Base-by-base conservation (phyloP, 2,329 filamentous ascomycete genomes). In the Sporothrix brunneoviolacea region DNA sequence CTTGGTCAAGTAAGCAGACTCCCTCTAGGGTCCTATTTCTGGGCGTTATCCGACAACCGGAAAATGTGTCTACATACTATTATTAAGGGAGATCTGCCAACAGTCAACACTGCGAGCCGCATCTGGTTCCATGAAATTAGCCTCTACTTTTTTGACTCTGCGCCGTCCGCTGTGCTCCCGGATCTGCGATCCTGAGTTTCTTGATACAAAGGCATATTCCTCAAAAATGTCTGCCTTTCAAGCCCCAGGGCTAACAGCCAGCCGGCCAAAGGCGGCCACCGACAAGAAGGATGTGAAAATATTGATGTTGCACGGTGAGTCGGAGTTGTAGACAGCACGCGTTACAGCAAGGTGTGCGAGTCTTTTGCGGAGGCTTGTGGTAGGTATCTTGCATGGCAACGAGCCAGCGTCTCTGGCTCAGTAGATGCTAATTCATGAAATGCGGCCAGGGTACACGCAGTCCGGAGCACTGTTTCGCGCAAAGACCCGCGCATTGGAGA, bases 401-500 rank as follows among this genome's bases (percentile, higher is more conserved):
- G 24, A 10, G 24, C 24, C 24, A 28, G 10, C 24, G 24, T 10
- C n/a, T n/a, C n/a, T n/a, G n/a, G n/a, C n/a, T n/a, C n/a, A n/a
- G n/a, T n/a, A n/a, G n/a, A 28, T 6, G 10, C 4, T 46, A 22
- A 38, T 30, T 18, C 37, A 15, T 24, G 24, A 19, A 21, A n/a
- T 46, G 35, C 39, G 33, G 10, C n/a, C 51, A 83, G 86, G 91
- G 67, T 96, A 83, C 77, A 95, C 91, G 8, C 91, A 97, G 74
- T 94, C 88, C 24, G 90, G 91, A 4, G 68, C 83, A 4, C 74
- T 90, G 56, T 96, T 96, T 78, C 84, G 82, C 64, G 80, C 84
- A 66, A 96, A 96, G 72, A 94, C 88, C 40, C 87, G 89, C 65
- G 88, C 88, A 10, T 74, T 96, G 1, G 82, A 90, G 60, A 95